Percentiles rank a stretch among this genome's conserved stretches.
These are phyloP conservation scores for Rubia tinctorum DNA, from an alignment of 305 asterid genomes.

Conservation along the genomic window DNA sequence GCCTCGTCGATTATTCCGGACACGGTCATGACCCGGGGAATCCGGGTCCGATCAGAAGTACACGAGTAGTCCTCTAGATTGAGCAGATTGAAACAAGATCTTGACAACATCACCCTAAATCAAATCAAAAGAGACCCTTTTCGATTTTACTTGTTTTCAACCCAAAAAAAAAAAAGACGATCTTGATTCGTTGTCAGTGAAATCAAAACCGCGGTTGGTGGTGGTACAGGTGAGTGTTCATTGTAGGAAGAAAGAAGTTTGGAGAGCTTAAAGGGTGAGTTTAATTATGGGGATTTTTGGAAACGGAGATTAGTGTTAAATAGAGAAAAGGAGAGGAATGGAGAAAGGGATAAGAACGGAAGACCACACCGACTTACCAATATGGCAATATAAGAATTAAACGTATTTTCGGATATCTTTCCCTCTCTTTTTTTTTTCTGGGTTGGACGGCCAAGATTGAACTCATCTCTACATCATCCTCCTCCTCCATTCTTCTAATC, in stretches of 20 bases:
- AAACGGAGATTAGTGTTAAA: not conserved
- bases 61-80: conserved; percentile 62
- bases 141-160: not conserved
- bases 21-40: conserved; percentile 63
- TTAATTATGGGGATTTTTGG: not conserved
- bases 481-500: not conserved
- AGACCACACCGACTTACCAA: conserved; percentile 47
- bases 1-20: conserved; percentile 48
- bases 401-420: not conserved
- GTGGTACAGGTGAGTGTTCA: too few relatives aligned
- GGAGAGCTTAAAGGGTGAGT: too few relatives aligned
- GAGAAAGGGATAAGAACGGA: conserved; percentile 55
- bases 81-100: conserved; percentile 76
- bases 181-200: too few relatives aligned
- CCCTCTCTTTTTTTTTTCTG: not conserved
- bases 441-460: too few relatives aligned
- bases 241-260: too few relatives aligned
- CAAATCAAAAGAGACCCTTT: not conserved
- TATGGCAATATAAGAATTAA: not conserved
- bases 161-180: not conserved
- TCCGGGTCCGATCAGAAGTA: conserved; percentile 50
- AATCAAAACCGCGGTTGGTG: too few relatives aligned
- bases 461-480: not conserved
- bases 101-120: conserved; percentile 51
- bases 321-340: conserved; percentile 19